These are phyloP conservation scores for Debaryomyces psychrophilus DNA, from an alignment of 1,139 yeast genomes.

Conservation along the genomic window DNA sequence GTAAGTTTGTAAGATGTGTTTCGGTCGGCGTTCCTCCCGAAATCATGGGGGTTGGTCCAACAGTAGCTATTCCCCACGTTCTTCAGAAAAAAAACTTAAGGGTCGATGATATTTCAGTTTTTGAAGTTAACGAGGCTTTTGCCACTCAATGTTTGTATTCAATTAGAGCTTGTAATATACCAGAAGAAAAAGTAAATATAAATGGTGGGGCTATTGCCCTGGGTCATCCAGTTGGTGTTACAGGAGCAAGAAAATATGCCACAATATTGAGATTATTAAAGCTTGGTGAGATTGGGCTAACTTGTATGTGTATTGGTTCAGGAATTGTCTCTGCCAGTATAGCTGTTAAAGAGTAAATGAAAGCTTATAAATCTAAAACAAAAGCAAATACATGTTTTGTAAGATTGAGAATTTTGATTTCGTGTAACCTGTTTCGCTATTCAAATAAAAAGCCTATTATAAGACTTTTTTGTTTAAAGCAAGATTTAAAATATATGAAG, in stretches of 20 bases:
- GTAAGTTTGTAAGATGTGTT: slow-evolving; percentile 75
- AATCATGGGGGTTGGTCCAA: slow-evolving; percentile 97
- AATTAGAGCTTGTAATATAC: slow-evolving; percentile 65
- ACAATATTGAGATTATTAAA: slow-evolving; percentile 81
- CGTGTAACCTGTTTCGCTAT: too few relatives aligned
- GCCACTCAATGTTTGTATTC: slow-evolving; percentile 92
- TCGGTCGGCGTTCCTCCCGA: slow-evolving; percentile 94
- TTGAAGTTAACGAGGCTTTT: slow-evolving; percentile 93
- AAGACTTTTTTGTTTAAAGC: too few relatives aligned
- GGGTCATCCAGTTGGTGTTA: slow-evolving; percentile 95
- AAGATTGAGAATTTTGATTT: too few relatives aligned
- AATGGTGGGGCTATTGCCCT: slow-evolving; percentile 96
- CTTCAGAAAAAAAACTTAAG: slow-evolving; percentile 66
- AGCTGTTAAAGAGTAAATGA: slow-evolving; percentile 67
- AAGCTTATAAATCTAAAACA: too few relatives aligned
- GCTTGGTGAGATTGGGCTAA: slow-evolving; percentile 82
- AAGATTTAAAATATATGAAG: too few relatives aligned
- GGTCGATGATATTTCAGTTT: slow-evolving; percentile 68
- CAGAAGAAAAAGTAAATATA: slow-evolving; percentile 75
- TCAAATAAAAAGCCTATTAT: too few relatives aligned
- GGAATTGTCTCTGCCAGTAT: slow-evolving; percentile 98
- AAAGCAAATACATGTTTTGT: too few relatives aligned
- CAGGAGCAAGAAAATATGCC: slow-evolving; percentile 94
- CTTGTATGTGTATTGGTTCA: slow-evolving; percentile 96
- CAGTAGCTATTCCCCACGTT: slow-evolving; percentile 85